A percentile compares a stretch with the other conserved stretches of the same genome.
Conservation (phyloP, 495 filamentous ascomycete species). For the Penicillium riverlandense region DNA sequence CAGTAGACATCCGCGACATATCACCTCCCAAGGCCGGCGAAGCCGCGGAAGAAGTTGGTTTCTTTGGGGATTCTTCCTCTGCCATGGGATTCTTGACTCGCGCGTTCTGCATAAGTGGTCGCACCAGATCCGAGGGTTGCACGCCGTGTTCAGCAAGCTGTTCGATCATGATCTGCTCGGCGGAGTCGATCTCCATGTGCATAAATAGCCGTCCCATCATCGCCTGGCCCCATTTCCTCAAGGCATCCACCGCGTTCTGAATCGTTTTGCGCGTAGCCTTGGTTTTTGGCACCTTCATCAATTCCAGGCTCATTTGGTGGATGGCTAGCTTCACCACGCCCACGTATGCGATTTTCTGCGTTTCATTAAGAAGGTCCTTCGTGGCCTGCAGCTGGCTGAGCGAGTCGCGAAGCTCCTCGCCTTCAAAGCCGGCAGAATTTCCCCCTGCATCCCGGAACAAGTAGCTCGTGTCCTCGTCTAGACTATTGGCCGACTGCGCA, state of each 20-base stretch:
- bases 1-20: conserved; percentile 19
- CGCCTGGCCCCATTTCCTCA: conserved; percentile 94
- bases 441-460: conserved; percentile 68
- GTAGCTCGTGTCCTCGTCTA: conserved; percentile 97
- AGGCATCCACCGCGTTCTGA: conserved; percentile 60
- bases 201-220: conserved; percentile 90
- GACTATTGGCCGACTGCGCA: conserved; percentile 82
- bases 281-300: conserved; percentile 46
- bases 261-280: conserved; percentile 60
- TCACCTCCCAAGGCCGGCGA: conserved; percentile 23
- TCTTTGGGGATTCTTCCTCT: conserved; percentile 27
- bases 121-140: conserved; percentile 71
- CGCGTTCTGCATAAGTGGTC: conserved; percentile 84
- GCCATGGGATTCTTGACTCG: conserved; percentile 91
- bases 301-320: conserved; percentile 63
- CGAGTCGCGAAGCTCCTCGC: conserved; percentile 77
- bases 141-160: conserved; percentile 92
- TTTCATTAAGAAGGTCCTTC: conserved; percentile 90
- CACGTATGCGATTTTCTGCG: conserved; percentile 94
- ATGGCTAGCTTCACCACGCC: conserved; percentile 77
- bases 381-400: conserved; percentile 90
- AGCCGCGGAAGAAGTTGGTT: conserved; percentile 20
- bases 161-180: conserved; percentile 98
- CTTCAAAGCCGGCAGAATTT: conserved; percentile 57
- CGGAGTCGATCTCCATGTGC: conserved; percentile 89